Conservation (phyloP, 768 basidiomycete genomes). For the Pleurotus salmoneostramineus region DNA sequence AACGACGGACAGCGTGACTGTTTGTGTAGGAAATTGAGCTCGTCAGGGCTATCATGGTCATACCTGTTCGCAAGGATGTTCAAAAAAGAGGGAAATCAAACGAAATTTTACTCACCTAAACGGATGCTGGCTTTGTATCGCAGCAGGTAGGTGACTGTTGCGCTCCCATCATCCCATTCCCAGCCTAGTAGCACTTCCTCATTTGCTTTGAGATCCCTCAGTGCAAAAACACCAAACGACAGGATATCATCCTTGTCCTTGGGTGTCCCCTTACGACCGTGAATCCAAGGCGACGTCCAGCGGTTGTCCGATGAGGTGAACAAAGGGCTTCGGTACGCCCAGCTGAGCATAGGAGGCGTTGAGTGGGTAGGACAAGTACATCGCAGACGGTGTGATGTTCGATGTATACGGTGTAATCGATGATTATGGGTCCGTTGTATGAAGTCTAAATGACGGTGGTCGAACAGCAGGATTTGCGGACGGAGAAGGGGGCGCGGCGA, state of each 20-base stretch:
- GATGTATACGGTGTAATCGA: conserved; percentile 62
- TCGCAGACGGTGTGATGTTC: conserved; percentile 58
- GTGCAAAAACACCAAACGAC: conserved; percentile 78
- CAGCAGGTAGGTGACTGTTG: conserved; percentile 72
- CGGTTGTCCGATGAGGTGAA: conserved; percentile 75
- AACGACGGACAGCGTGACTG: conserved; percentile 70
- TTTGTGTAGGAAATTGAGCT: conserved; percentile 49
- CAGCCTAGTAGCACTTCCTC: conserved; percentile 92
- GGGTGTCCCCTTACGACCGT: conserved; percentile 59
- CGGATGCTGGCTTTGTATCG: conserved; percentile 52
- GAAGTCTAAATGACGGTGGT: conserved; percentile 61
- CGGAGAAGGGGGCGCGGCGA: conserved; percentile 12
- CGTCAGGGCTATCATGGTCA: conserved; percentile 32
- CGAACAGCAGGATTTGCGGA: conserved; percentile 38
- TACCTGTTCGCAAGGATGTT: conserved; percentile 4
- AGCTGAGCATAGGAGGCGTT: conserved; percentile 85
- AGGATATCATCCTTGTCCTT: conserved; percentile 32
- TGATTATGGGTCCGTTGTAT: conserved; percentile 37
- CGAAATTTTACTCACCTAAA: conserved; percentile 47
- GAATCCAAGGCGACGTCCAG: conserved; percentile 79
- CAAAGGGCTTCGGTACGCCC: conserved; percentile 81
- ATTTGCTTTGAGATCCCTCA: conserved; percentile 65
- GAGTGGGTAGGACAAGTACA: conserved; percentile 74
- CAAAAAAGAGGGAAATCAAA: conserved; percentile 5
- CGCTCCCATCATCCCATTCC: conserved; percentile 96